Evolutionary conservation across 1,139 yeast species (phyloP).

Genomic region (Maudiozyma humilis): DNA sequence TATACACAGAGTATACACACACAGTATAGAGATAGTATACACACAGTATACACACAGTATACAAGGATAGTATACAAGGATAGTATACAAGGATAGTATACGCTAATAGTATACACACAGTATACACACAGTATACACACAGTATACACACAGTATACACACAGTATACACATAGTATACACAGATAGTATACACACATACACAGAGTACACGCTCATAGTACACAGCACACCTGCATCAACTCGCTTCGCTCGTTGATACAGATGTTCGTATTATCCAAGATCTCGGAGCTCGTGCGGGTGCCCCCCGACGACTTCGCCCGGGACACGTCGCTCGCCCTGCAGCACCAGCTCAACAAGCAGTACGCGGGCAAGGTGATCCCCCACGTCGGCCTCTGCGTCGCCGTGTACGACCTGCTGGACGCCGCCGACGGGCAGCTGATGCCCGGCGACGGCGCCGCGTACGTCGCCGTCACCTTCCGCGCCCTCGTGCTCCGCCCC

Average conservation of each 20-base stretch:
- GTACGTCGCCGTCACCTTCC: conserved; percentile 63
- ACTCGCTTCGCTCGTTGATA: background rate
- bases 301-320: conserved; percentile 80
- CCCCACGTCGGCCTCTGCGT: conserved; percentile 78
- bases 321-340: conserved; percentile 56
- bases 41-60: too few relatives aligned
- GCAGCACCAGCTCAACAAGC: conserved; percentile 71
- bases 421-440: conserved; percentile 76
- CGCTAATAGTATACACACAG: too few relatives aligned
- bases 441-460: conserved; percentile 96
- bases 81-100: too few relatives aligned
- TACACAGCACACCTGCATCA: background rate
- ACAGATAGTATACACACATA: too few relatives aligned
- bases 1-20: too few relatives aligned
- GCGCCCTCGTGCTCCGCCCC: conserved; percentile 82
- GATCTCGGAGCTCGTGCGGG: conserved; percentile 72
- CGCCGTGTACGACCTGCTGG: conserved; percentile 72
- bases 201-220: too few relatives aligned
- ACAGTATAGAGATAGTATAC: too few relatives aligned
- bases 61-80: too few relatives aligned
- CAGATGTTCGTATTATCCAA: conserved; percentile 77
- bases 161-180: too few relatives aligned
- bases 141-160: too few relatives aligned
- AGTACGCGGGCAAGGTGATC: conserved; percentile 76
- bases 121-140: too few relatives aligned